Conservation (phyloP, 495 filamentous ascomycete genomes). For the Talaromyces liani region DNA sequence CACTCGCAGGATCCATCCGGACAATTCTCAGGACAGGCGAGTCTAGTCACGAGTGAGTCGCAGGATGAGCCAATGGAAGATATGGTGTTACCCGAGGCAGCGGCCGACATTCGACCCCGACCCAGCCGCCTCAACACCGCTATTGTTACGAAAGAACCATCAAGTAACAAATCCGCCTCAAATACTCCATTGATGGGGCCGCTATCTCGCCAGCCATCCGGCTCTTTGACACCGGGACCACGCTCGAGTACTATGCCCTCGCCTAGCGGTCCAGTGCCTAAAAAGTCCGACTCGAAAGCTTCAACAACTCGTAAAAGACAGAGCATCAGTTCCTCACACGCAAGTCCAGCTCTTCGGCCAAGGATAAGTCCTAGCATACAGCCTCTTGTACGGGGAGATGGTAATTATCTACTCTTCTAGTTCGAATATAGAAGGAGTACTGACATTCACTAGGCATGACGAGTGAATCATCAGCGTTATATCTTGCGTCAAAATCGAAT, state of each 20-base stretch:
- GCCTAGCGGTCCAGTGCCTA: conserved; percentile 33
- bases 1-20: conserved; percentile 18
- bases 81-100: conserved; percentile 57
- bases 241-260: conserved; percentile 33
- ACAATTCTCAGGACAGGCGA: conserved; percentile 24
- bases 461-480: conserved; percentile 70
- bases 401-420: conserved; percentile 34
- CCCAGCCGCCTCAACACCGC: conserved; percentile 38
- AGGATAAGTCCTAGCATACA: conserved; percentile 94
- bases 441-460: conserved; percentile 32
- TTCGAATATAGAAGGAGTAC: conserved; percentile 8
- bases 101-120: conserved; percentile 36
- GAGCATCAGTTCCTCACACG: conserved; percentile 68
- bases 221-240: conserved; percentile 29
- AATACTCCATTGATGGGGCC: conserved; percentile 25
- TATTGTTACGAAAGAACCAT: conserved; percentile 18
- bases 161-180: conserved; percentile 23
- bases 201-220: conserved; percentile 14
- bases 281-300: conserved; percentile 29
- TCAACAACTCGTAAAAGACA: conserved; percentile 53
- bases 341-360: conserved; percentile 77
- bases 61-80: conserved; percentile 59
- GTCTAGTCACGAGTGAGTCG: conserved; percentile 17
- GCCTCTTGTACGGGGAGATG: conserved; percentile 71
- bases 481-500: conserved; percentile 90